These are phyloP conservation scores for Metarhizium humberi DNA, from an alignment of 2,329 filamentous ascomycete genomes.

Conservation along the genomic window DNA sequence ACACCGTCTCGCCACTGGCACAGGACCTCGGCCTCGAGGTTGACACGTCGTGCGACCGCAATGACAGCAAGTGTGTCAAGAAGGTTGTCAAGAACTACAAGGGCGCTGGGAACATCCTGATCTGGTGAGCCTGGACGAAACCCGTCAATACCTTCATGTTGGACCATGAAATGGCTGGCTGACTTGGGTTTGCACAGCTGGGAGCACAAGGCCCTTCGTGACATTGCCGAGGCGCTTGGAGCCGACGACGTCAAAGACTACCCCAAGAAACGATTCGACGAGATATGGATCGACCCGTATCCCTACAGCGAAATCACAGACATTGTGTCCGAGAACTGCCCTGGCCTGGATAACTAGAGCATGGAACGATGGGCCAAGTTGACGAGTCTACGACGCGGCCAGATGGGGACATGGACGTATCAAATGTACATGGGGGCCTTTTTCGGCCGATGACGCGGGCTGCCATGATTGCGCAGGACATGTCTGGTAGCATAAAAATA, in stretches of 20 bases:
- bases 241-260: slow-evolving; percentile 39
- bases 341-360: slow-evolving; percentile 36
- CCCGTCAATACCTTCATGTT: neutral
- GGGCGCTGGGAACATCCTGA: slow-evolving; percentile 46
- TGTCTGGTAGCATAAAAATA: neutral
- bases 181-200: slow-evolving; percentile 28
- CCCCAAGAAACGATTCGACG: slow-evolving; percentile 38
- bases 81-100: slow-evolving; percentile 36
- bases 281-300: slow-evolving; percentile 48
- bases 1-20: slow-evolving; percentile 48
- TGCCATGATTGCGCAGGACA: neutral
- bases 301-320: slow-evolving; percentile 37
- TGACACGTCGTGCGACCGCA: slow-evolving; percentile 45
- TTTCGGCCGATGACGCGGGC: neutral
- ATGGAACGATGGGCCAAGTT: neutral
- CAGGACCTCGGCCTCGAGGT: slow-evolving; percentile 44
- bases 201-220: slow-evolving; percentile 44
- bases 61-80: slow-evolving; percentile 44
- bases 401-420: too few relatives aligned
- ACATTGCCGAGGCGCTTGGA: slow-evolving; percentile 43
- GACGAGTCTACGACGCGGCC: neutral
- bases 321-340: slow-evolving; percentile 40
- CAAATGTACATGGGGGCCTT: neutral
- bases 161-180: neutral
- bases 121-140: slow-evolving; percentile 30